Percentiles rank a stretch among this genome's conserved stretches.
phyloP scores from a whole-genome alignment of 2,329 filamentous ascomycete genomes.

The Emydomyces testavorans region DNA sequence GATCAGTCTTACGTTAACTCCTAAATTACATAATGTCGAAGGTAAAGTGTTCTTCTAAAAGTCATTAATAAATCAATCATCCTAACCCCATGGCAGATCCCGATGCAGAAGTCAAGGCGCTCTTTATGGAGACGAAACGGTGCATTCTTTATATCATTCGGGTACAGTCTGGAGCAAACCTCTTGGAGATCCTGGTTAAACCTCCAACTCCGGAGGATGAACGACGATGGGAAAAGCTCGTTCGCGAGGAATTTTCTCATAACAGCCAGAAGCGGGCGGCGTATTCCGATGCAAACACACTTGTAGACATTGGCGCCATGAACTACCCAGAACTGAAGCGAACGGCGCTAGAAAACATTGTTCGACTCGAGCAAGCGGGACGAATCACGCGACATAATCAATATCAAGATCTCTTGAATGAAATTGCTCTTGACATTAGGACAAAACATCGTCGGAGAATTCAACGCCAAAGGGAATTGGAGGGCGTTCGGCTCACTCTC shows the following conservation, averaged over 20 bases:
- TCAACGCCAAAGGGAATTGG: slow-evolving; percentile 81
- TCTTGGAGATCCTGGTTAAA: slow-evolving; percentile 92
- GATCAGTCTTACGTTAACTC: slow-evolving; percentile 80
- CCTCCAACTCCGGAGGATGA: slow-evolving; percentile 80
- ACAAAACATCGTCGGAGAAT: slow-evolving; percentile 90
- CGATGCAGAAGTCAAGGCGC: slow-evolving; percentile 76
- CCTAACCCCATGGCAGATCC: slow-evolving; percentile 49
- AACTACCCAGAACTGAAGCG: slow-evolving; percentile 86
- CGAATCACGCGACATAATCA: slow-evolving; percentile 77
- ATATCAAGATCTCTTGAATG: slow-evolving; percentile 96
- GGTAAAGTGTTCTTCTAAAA: slow-evolving; percentile 30
- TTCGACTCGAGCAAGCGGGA: slow-evolving; percentile 74
- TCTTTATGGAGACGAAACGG: slow-evolving; percentile 97
- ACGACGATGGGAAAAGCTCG: slow-evolving; percentile 68
- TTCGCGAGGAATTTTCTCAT: slow-evolving; percentile 69
- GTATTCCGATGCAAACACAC: slow-evolving; percentile 73
- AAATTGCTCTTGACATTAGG: slow-evolving; percentile 90
- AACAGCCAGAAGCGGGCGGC: slow-evolving; percentile 61
- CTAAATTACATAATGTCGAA: slow-evolving; percentile 78
- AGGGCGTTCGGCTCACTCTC: slow-evolving; percentile 44
- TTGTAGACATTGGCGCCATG: slow-evolving; percentile 82
- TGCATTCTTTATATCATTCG: slow-evolving; percentile 96
- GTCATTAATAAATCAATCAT: background rate
- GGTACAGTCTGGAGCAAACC: slow-evolving; percentile 77
- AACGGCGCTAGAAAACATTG: slow-evolving; percentile 84